Evolutionary conservation across 257 asterid genomes (phyloP), one percentile per base, ranked within the genome.

Genomic region (Fraxinus quadrangulata): DNA sequence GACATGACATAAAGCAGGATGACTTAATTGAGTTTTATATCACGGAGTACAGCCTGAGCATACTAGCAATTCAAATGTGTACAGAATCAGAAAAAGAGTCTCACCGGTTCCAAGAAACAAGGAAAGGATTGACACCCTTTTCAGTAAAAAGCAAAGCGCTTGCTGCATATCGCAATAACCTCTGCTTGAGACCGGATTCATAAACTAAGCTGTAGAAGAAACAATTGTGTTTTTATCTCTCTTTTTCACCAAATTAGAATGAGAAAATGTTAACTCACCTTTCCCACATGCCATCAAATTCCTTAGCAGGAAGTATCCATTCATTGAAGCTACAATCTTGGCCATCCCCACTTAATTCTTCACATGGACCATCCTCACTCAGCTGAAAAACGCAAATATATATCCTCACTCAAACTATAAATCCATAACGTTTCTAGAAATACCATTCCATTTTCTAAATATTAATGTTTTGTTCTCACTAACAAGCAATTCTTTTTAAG

Each of bases 251-350:
- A 59, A 77, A 42, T 21, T 40, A 34, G 30, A 78, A 76, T 54
- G 73, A 21, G 79, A 74, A 63, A 66, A 63, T 40, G 74, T 63
- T 16, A 69, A 70, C 90, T 73, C 76, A 93, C 99, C 99, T 96
- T 86, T 96, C 98, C 99, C 99, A 93, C 95, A 96, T 82, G 85
- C 98, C 97, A 80, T 92, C 96, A 87, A 93, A 96, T 86, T 96
- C 99, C 85, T 93, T 93, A 72, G 99, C 98, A 19, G 99, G 99
- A 82, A 96, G 99, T 81, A 92, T 88, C 98, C 98, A 96, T 84
- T 96, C 99, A 78, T 87, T 90, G 83, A 96, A 96, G 81, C 97
- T 96, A 67, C 97, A 90, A 81, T 88, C 91, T 87, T 92, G 95
- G 36, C 97, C 97, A 76, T 93, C 92, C 80, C 83, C 87, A 83